These are phyloP conservation scores for Purshia tridentata DNA, from an alignment of 306 rosid species.

Conservation along the genomic window DNA sequence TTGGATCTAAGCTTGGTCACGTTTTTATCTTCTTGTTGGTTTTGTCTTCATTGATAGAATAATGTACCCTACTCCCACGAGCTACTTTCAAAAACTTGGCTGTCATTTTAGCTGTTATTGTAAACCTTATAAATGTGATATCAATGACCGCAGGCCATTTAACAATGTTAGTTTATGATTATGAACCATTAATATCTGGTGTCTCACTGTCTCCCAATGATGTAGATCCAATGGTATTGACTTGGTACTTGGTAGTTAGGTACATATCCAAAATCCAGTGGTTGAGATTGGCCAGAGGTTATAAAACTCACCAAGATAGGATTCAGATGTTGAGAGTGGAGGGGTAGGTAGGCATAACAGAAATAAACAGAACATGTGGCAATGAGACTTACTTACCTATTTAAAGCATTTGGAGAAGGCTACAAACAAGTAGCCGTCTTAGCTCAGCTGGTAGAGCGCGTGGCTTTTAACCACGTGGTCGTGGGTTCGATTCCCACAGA, in stretches of 20 bases:
- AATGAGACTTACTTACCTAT: too few species aligned
- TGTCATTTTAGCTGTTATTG: background rate
- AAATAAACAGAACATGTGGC: too few species aligned
- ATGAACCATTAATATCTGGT: background rate
- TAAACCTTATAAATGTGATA: background rate
- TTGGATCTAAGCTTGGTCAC: constrained; percentile 6
- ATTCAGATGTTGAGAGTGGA: background rate
- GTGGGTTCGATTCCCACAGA: constrained; percentile 18
- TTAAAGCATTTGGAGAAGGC: accelerated
- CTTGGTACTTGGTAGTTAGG: too few species aligned
- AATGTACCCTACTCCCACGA: constrained; percentile 10
- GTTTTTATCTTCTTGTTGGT: background rate
- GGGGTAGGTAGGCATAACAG: background rate
- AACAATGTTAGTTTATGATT: too few species aligned
- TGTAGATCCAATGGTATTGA: too few species aligned
- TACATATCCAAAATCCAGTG: background rate
- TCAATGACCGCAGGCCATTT: too few species aligned
- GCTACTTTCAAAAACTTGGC: constrained; percentile 9
- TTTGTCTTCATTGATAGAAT: background rate
- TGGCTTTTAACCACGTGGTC: constrained; percentile 24
- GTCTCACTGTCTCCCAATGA: background rate
- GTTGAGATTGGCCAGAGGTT: background rate
- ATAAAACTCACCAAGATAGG: background rate
- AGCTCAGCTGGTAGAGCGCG: constrained; percentile 18
- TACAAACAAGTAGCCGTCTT: background rate